Conservation (phyloP, 148 eudicot species). For the Salicornia ramosissima region DNA sequence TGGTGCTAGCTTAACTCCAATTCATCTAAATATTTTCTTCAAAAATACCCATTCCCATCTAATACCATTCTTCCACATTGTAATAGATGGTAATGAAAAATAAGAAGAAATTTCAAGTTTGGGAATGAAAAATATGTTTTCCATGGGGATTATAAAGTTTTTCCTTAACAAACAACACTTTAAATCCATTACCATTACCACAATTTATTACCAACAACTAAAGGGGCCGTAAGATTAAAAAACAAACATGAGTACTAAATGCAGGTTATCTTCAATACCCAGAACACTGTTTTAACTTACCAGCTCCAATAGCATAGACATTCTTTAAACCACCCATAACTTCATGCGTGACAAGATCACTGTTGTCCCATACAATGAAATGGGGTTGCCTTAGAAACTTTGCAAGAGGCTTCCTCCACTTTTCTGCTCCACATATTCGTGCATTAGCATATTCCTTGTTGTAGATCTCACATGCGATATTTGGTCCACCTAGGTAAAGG, state of each 20-base stretch:
- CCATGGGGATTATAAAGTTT: no score
- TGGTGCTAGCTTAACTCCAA: no score
- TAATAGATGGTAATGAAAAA: no score
- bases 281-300: conserved; percentile 27
- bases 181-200: no score
- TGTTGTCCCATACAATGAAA: conserved; percentile 91
- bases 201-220: no score
- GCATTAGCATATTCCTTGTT: conserved; percentile 96
- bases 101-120: no score
- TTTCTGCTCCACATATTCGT: conserved; percentile 82
- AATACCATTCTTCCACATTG: no score
- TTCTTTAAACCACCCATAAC: conserved; percentile 97
- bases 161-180: no score
- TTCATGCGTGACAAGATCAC: conserved; percentile 95
- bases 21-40: no score
- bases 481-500: conserved; percentile 94
- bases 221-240: neutral
- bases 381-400: conserved; percentile 88
- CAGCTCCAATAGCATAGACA: conserved; percentile 85
- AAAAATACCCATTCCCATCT: no score
- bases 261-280: neutral
- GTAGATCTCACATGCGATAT: conserved; percentile 91
- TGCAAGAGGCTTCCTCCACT: conserved; percentile 86
- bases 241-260: neutral
- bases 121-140: no score